Percentiles rank a stretch among this genome's conserved stretches.
phyloP scores from a whole-genome alignment of 2,329 filamentous ascomycete genomes.

The Didymella segeticola region DNA sequence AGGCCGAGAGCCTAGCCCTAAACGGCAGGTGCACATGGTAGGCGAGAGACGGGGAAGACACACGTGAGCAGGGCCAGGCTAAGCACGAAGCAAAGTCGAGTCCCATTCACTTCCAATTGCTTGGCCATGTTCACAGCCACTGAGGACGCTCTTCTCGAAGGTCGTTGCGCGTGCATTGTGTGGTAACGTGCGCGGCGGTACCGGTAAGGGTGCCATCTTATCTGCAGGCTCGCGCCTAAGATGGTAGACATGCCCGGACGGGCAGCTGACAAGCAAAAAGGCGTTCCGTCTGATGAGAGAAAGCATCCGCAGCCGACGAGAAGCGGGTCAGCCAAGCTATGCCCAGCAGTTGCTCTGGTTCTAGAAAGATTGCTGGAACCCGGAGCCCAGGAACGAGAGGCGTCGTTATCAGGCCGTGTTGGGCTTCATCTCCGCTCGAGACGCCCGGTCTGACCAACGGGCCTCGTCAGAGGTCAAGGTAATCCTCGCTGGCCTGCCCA shows the following conservation, averaged over 20 bases:
- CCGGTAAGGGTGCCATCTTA: constrained; percentile 21
- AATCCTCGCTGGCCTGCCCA: constrained; percentile 16
- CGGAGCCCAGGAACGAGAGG: constrained; percentile 4
- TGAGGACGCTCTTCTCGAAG: constrained; percentile 13
- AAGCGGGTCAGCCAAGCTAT: constrained; percentile 23
- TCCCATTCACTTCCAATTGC: constrained; percentile 12
- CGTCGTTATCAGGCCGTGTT: constrained; percentile 26
- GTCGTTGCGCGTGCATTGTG: constrained; percentile 11
- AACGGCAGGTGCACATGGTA: constrained; percentile 21
- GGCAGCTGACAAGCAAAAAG: constrained; percentile 34
- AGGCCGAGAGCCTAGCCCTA: constrained; percentile 7
- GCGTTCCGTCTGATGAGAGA: constrained; percentile 13
- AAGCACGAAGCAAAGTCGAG: constrained; percentile 9
- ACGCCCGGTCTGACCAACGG: constrained; percentile 19
- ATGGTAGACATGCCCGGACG: constrained; percentile 21
- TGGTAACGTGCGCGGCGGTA: constrained; percentile 10
- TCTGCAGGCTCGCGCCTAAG: constrained; percentile 15
- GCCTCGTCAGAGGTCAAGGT: constrained; percentile 7
- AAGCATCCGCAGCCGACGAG: constrained; percentile 11
- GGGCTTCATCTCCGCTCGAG: constrained; percentile 27
- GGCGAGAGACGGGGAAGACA: constrained; percentile 13
- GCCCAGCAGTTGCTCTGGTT: constrained; percentile 19
- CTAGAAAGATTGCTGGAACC: constrained; percentile 33
- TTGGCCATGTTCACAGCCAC: constrained; percentile 19
- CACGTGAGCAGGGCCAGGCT: constrained; percentile 29